Conservation (phyloP, 306 rosid species). For the Vicia sativa region DNA sequence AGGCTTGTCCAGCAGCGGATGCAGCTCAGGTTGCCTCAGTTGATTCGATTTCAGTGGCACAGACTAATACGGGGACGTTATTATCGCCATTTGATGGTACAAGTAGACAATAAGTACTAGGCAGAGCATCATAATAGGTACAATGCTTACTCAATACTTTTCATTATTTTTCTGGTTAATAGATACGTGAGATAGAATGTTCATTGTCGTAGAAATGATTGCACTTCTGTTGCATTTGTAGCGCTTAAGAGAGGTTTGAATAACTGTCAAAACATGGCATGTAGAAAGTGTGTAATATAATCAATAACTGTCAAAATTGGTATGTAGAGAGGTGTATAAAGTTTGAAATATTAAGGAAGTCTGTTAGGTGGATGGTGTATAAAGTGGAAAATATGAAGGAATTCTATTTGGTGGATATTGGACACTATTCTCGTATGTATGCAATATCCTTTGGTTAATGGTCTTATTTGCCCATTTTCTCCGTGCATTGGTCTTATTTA, state of each 20-base stretch:
- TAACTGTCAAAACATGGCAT: neutral
- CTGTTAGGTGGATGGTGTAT: constrained; percentile 11
- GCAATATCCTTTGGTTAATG: neutral
- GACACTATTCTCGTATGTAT: constrained; percentile 16
- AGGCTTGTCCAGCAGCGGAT: constrained; percentile 91
- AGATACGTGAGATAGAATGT: neutral
- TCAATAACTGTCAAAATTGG: constrained; percentile 5
- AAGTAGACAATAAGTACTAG: constrained; percentile 76
- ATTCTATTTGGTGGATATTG: neutral
- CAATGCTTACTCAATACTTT: constrained; percentile 22
- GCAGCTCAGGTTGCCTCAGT: constrained; percentile 54
- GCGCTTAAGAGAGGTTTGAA: constrained; percentile 32
- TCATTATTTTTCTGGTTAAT: neutral
- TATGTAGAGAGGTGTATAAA: constrained; percentile 20
- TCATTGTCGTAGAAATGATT: constrained; percentile 28
- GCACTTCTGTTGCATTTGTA: neutral
- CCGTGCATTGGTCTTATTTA: constrained; percentile 1
- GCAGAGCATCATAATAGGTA: constrained; percentile 54
- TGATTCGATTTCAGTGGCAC: constrained; percentile 72
- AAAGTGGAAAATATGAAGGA: constrained; percentile 16
- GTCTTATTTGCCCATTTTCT: constrained; percentile 11
- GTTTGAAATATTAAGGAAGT: constrained; percentile 7
- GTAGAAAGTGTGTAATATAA: too few species aligned
- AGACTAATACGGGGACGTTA: constrained; percentile 79
- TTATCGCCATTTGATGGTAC: constrained; percentile 92